Evolutionary conservation across 768 basidiomycete species (phyloP).

Genomic region (Polyporus arcularius): DNA sequence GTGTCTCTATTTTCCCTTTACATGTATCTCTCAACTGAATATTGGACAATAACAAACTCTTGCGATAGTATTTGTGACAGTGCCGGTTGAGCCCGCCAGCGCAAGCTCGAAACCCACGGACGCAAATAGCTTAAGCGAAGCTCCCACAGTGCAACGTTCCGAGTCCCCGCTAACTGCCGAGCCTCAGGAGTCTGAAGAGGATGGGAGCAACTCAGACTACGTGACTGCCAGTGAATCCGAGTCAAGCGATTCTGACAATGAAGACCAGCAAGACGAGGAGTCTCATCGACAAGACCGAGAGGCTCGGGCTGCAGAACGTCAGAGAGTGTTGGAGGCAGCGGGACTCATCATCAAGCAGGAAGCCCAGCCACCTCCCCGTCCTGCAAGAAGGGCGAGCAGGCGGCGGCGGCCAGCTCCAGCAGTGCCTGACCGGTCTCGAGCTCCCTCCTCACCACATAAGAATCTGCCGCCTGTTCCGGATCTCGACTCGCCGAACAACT

Average conservation of each 20-base stretch:
- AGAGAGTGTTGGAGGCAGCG: slow-evolving; percentile 84
- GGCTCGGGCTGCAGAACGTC: slow-evolving; percentile 72
- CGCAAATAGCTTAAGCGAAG: background rate
- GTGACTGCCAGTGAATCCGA: slow-evolving; percentile 45
- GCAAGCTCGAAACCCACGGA: background rate
- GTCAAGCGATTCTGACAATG: slow-evolving; percentile 37
- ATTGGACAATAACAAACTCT: slow-evolving; percentile 23
- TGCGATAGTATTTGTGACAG: background rate
- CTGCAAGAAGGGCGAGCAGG: slow-evolving; percentile 34
- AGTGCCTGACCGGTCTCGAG: slow-evolving; percentile 39
- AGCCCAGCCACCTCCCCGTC: slow-evolving; percentile 49
- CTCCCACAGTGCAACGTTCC: background rate
- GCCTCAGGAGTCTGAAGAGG: slow-evolving; percentile 26
- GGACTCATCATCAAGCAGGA: slow-evolving; percentile 78
- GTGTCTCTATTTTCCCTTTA: slow-evolving; percentile 55
- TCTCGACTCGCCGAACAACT: slow-evolving; percentile 17
- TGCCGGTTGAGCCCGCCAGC: background rate
- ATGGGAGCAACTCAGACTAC: slow-evolving; percentile 41
- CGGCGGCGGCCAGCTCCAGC: slow-evolving; percentile 55
- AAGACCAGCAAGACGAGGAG: slow-evolving; percentile 36
- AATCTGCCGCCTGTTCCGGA: slow-evolving; percentile 54
- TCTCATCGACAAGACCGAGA: slow-evolving; percentile 54
- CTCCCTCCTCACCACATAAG: slow-evolving; percentile 42
- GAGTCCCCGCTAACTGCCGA: background rate
- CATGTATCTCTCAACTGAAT: slow-evolving; percentile 30